Conservation (phyloP, 805 yeast genomes). For the Kuraishia cidri region DNA sequence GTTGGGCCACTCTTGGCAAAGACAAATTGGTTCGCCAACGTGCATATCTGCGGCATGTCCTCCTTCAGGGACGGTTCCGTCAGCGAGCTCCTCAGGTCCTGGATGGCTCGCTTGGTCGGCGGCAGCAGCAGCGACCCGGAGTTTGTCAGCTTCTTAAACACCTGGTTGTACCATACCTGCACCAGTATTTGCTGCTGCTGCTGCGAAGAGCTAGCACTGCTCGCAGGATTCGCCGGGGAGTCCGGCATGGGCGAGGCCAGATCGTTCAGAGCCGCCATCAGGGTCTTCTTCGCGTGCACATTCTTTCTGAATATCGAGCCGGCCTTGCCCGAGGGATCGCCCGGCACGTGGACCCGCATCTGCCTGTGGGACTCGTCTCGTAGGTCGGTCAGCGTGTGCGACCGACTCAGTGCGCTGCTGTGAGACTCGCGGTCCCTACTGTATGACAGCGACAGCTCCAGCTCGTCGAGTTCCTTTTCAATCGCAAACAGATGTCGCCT, state of each 20-base stretch:
- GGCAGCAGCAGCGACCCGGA: conserved; percentile 3
- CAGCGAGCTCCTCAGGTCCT: no score
- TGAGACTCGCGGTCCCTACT: no score
- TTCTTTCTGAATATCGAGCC: no score
- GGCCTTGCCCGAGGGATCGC: no score
- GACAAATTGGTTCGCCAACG: conserved; percentile 2
- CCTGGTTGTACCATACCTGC: conserved; percentile 20
- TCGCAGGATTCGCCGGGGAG: neutral
- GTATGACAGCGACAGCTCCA: no score
- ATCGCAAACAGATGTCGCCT: conserved; percentile 9
- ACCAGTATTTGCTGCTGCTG: conserved; percentile 15
- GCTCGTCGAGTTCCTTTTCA: neutral
- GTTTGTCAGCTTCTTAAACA: conserved; percentile 15
- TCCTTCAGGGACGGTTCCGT: neutral
- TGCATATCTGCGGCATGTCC: conserved; percentile 2
- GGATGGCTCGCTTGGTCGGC: neutral
- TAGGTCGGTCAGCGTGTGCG: no score
- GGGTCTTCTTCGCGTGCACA: neutral
- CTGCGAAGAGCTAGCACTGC: neutral
- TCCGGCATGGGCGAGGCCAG: neutral
- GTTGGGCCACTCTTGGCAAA: neutral
- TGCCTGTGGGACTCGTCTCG: no score
- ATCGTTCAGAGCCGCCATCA: neutral
- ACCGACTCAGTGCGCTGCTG: no score
- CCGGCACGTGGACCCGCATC: no score